Conservation (phyloP, 768 basidiomycete genomes). For the Mycena capillaripes region DNA sequence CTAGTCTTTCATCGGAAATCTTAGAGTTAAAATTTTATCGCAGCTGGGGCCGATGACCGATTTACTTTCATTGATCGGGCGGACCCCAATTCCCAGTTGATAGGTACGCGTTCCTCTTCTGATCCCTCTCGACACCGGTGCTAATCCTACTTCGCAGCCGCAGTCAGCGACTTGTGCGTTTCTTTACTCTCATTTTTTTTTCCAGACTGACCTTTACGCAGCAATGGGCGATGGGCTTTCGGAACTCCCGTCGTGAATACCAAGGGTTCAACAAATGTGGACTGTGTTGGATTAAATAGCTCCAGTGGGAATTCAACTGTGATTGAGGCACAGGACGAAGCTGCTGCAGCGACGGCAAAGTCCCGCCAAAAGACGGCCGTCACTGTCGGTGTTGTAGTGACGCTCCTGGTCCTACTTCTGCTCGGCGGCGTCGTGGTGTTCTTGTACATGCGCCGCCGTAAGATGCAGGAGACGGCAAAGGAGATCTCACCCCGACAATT, state of each 20-base stretch:
- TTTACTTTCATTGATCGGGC: slow-evolving; percentile 56
- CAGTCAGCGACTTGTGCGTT: slow-evolving; percentile 59
- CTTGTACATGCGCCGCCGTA: slow-evolving; percentile 34
- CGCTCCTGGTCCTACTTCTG: slow-evolving; percentile 46
- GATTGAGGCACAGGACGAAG: slow-evolving; percentile 36
- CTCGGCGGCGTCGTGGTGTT: slow-evolving; percentile 36
- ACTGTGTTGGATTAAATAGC: slow-evolving; percentile 50
- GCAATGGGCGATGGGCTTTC: slow-evolving; percentile 54
- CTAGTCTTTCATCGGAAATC: not conserved
- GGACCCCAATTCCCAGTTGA: slow-evolving; percentile 45
- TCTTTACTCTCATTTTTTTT: not conserved
- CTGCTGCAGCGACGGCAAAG: slow-evolving; percentile 29
- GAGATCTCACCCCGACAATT: slow-evolving; percentile 34
- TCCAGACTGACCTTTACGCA: slow-evolving; percentile 35
- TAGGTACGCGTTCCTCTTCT: slow-evolving; percentile 49
- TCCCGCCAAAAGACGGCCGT: slow-evolving; percentile 38
- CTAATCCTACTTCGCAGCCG: slow-evolving; percentile 43
- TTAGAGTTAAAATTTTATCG: not conserved
- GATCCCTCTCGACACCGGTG: not conserved
- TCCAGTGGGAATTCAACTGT: slow-evolving; percentile 41
- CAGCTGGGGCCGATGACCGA: slow-evolving; percentile 42
- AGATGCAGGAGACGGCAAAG: slow-evolving; percentile 4
- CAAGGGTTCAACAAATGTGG: slow-evolving; percentile 46
- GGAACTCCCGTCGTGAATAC: slow-evolving; percentile 47
- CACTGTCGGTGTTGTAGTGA: slow-evolving; percentile 49